Percentiles rank a stretch among this genome's conserved stretches.
Evolutionary conservation across 2,329 filamentous ascomycete genomes (phyloP).

Genomic region (Pseudogymnoascus sp.): DNA sequence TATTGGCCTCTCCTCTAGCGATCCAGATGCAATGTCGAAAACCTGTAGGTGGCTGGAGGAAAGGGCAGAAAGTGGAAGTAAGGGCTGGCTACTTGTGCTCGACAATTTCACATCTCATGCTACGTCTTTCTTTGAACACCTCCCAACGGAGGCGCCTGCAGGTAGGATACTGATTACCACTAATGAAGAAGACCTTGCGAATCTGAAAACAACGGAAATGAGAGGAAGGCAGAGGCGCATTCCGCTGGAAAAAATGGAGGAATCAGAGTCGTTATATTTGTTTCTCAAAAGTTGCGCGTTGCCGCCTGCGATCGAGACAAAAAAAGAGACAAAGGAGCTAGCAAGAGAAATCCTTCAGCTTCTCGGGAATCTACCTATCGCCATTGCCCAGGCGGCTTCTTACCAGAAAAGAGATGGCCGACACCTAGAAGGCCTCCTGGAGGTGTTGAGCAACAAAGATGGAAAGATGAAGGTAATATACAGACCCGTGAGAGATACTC

Average conservation of each 20-base stretch:
- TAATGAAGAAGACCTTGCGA: background rate
- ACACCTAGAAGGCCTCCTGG: background rate
- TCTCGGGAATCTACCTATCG: constrained; percentile 27
- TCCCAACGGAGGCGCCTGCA: background rate
- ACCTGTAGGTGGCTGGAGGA: background rate
- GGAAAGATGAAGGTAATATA: background rate
- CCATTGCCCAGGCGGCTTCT: constrained; percentile 20
- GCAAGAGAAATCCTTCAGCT: constrained; percentile 18
- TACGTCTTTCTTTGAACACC: background rate
- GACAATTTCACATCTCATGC: background rate
- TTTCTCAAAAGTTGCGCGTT: background rate
- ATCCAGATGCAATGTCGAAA: background rate
- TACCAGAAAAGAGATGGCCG: background rate
- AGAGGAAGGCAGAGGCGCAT: background rate
- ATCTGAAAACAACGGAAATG: background rate
- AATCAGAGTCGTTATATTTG: background rate
- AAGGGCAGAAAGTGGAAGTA: background rate
- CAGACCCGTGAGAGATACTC: background rate
- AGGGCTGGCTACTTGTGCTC: background rate
- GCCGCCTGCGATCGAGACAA: background rate
- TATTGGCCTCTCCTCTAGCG: background rate
- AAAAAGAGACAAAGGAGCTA: constrained; percentile 12
- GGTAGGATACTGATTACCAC: background rate
- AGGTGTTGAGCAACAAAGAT: background rate
- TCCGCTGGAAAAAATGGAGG: background rate